Evolutionary conservation across 352 stramenopile genomes (phyloP), one percentile per base, ranked within the genome.

Genomic region (Phytopythium sindhum): DNA sequence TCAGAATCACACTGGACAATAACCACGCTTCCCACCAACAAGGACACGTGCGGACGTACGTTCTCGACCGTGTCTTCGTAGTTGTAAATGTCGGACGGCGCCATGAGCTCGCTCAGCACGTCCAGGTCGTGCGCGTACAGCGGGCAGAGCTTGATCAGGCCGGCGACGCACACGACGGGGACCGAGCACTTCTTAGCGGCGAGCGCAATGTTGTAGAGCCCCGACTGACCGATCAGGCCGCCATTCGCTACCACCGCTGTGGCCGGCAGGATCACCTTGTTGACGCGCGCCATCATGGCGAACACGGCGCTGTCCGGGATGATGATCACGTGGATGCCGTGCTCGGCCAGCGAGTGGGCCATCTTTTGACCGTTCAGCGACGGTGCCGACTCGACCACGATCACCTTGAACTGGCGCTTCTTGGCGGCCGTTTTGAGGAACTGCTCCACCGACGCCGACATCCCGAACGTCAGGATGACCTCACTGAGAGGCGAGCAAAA

Each of bases 41-140:
- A 66, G 24, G 26, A 65, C 8, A 14, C 41, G n/a, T 39, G 19
- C 31, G 6, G n/a, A 68, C 75, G 65, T 81, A 96, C 87, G 51
- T 93, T 96, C 60, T 91, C 85, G 45, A 93, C 78, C 66, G 78
- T 96, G 68, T 97, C 84, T 61, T 97, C 84, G 69, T 97, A 97
- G 67, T 95, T 92, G 68, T 90, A 88, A 51, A 97, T 94, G 51
- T 84, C 81, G 35, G 86, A 89, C 11, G 93, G 93, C 39, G 86
- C 82, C 37, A 95, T 73, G 31, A 98, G 86, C 60, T 97, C 88
- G 68, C 97, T 96, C n/a, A 98, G 72, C 45, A 97, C 96, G 73
- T 99, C 96, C 57, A 99, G 81, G 66, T 99, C 96, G 69, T 99
- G 96, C n/a, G 95, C 95, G 68, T 98, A 99, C 64, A 99, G 81